Evolutionary conservation across 164 flowering plant genomes (phyloP).

Genomic region (Macadamia integrifolia): DNA sequence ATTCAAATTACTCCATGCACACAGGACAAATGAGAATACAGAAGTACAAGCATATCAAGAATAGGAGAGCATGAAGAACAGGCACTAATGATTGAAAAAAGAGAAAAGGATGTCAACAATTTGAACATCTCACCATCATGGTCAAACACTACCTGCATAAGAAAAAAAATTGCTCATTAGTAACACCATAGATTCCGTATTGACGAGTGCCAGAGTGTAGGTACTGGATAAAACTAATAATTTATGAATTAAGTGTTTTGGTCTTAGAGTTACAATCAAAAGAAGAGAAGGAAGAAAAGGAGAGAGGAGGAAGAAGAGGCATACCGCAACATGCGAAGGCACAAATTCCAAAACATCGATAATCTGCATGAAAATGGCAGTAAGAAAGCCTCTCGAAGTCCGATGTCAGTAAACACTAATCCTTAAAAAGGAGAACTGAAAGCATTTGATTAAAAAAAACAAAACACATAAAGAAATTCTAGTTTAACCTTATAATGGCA

Average conservation of each 20-base stretch:
- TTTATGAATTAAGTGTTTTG: too few relatives aligned
- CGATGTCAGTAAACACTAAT: conserved; percentile 4
- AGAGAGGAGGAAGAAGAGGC: conserved; percentile 6
- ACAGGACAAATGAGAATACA: conserved; percentile 5
- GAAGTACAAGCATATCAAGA: background rate
- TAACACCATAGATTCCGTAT: conserved; percentile 1
- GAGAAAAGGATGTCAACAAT: conserved; percentile 8
- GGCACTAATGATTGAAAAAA: background rate
- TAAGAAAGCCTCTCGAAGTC: too few relatives aligned
- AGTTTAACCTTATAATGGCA: too few relatives aligned
- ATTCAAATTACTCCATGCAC: background rate
- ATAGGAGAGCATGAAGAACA: too few relatives aligned
- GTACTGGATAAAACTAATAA: too few relatives aligned
- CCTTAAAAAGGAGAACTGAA: background rate
- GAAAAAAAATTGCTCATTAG: conserved; percentile 10
- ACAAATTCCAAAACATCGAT: conserved; percentile 73
- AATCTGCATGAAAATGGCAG: conserved; percentile 47
- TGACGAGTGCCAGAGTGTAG: background rate
- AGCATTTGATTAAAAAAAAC: background rate
- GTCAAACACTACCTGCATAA: conserved; percentile 91
- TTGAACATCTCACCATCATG: conserved; percentile 72
- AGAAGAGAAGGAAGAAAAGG: background rate
- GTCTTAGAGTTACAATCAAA: background rate
- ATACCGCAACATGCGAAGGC: conserved; percentile 95
- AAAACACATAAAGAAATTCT: background rate